A percentile compares a stretch with the other conserved stretches of the same genome.
phyloP scores from a whole-genome alignment of 23 red algal species.

The Gracilaria gracilis region DNA sequence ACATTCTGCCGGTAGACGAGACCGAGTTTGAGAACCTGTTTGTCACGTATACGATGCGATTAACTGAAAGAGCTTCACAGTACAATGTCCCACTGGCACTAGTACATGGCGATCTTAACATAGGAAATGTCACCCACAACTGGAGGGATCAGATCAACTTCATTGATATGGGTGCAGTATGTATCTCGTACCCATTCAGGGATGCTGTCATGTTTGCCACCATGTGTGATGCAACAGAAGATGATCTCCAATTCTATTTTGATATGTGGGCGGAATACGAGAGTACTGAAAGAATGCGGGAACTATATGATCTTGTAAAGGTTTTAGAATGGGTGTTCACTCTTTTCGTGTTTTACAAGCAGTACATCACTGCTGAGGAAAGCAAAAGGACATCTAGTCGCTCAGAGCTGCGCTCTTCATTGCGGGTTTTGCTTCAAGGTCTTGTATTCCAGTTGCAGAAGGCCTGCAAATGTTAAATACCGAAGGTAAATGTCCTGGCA shows the following conservation, averaged over 20 bases:
- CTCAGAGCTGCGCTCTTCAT: too few species aligned
- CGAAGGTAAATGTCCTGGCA: too few species aligned
- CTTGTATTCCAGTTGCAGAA: too few species aligned
- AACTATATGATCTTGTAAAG: neutral
- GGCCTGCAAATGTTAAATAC: too few species aligned
- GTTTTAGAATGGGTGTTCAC: neutral
- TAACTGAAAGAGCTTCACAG: neutral
- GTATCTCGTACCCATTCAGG: slow-evolving; percentile 7
- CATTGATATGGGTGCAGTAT: slow-evolving; percentile 14
- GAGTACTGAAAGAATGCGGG: neutral
- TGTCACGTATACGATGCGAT: neutral
- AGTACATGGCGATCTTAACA: slow-evolving; percentile 20
- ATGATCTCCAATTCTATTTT: slow-evolving; percentile 2
- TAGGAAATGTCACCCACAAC: neutral
- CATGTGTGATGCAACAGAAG: neutral
- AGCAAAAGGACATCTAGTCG: too few species aligned
- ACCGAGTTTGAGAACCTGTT: neutral
- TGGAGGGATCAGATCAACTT: neutral
- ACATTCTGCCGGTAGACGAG: neutral
- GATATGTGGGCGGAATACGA: slow-evolving; percentile 12
- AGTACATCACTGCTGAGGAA: neutral
- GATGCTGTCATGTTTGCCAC: slow-evolving; percentile 1
- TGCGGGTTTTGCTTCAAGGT: too few species aligned
- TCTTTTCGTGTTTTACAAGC: neutral
- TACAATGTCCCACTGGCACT: slow-evolving; percentile 17